Evolutionary conservation across 352 stramenopile species (phyloP), one percentile per base, ranked within the genome.

Genomic region (Phytophthora podocarpi): DNA sequence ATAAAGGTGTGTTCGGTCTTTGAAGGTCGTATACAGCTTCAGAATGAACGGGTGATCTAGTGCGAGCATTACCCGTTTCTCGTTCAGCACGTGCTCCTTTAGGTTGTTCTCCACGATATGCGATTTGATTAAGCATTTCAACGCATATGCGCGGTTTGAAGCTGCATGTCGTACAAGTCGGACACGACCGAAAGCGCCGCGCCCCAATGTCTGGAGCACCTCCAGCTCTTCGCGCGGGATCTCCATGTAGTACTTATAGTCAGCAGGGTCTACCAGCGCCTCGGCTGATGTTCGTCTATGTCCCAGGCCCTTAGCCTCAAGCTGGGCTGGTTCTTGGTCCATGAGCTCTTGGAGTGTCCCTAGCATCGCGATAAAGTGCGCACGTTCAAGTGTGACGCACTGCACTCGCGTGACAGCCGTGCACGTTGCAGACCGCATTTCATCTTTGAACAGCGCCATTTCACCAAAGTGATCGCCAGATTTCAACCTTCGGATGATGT

Each of bases 381-480:
- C 78, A 10, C 82, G 69, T 15, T 80, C 80, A 4, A 91, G 73
- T 8, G 79, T 85, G 20, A 91, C 59, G 39, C 82, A 89, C 52
- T 87, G 76, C 4, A 90, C 84, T 30, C 71, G 49, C 0, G 78
- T 82, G 7, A 82, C 72, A 0, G 93, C 89, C 8, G 89, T 95
- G 45, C 97, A 97, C 5, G 96, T 98, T 1, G 92, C 93, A 1
- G 89, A 93, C 12, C 91, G 80, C 59, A 90, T 84, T 70, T 98
- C 93, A 42, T 97, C 80, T 15, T 96, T 97, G 35, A 98, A 81
- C 5, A 98, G 71, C 3, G 96, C 93, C 68, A 95, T 95, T 64
- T 99, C 96, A 21, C 95, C 96, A 69, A 99, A 98, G 58, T 97
- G 97, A 45, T 98, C 90, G 1, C 89, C 84, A 9, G 81, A 60